These are phyloP conservation scores for Buddleja alternifolia DNA, from an alignment of 257 asterid species.

Conservation along the genomic window DNA sequence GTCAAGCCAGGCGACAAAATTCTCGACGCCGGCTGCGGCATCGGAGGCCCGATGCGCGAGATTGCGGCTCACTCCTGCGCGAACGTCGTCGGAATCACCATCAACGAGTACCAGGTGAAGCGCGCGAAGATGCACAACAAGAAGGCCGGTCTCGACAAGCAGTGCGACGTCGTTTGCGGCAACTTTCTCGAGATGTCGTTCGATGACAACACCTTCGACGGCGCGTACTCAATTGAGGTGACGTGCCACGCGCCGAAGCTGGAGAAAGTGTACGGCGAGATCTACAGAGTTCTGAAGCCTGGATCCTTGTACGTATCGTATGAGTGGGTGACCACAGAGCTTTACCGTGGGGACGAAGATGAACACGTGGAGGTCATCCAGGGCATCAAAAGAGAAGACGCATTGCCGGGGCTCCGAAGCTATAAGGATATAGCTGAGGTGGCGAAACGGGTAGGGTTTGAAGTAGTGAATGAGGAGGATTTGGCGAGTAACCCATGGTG, in stretches of 20 bases:
- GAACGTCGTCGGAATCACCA: slow-evolving; percentile 75
- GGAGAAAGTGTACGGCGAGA: slow-evolving; percentile 72
- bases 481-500: slow-evolving; percentile 78
- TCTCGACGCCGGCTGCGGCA: slow-evolving; percentile 85
- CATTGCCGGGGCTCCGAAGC: slow-evolving; percentile 69
- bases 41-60: slow-evolving; percentile 89
- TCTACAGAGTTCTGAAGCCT: slow-evolving; percentile 72
- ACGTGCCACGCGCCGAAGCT: slow-evolving; percentile 79
- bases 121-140: slow-evolving; percentile 69
- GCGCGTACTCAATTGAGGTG: slow-evolving; percentile 82
- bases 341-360: slow-evolving; percentile 50
- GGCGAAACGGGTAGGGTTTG: slow-evolving; percentile 69
- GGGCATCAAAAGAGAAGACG: slow-evolving; percentile 82
- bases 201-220: slow-evolving; percentile 59
- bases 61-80: slow-evolving; percentile 83
- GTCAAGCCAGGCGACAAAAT: slow-evolving; percentile 52
- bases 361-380: slow-evolving; percentile 80
- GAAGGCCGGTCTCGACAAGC: slow-evolving; percentile 64
- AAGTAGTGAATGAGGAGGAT: slow-evolving; percentile 63
- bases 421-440: slow-evolving; percentile 58
- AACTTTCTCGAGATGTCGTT: slow-evolving; percentile 83
- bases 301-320: slow-evolving; percentile 67
- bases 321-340: slow-evolving; percentile 85
- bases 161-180: slow-evolving; percentile 77
- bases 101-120: slow-evolving; percentile 76